Percentiles rank a stretch among this genome's conserved stretches.
These are phyloP conservation scores for Diaporthe vaccinii DNA, from an alignment of 2,329 filamentous ascomycete genomes.

Conservation along the genomic window DNA sequence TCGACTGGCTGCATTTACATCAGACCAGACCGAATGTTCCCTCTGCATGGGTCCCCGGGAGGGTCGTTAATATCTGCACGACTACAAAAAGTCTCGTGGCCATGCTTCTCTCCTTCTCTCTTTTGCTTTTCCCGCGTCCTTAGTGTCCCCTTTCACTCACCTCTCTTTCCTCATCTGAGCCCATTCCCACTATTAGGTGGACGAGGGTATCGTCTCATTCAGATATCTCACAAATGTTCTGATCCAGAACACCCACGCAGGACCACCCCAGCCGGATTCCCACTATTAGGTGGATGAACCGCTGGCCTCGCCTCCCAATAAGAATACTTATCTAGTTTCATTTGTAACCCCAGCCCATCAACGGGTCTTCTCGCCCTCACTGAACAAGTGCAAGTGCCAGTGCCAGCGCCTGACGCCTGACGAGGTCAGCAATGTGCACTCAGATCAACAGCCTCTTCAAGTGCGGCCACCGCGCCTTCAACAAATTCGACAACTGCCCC, in stretches of 20 bases:
- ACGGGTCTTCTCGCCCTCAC: neutral
- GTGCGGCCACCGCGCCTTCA: conserved; percentile 47
- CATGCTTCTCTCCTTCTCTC: conserved; percentile 6
- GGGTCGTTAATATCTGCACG: conserved; percentile 19
- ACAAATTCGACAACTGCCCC: conserved; percentile 45
- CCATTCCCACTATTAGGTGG: conserved; percentile 36
- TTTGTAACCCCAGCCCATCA: neutral
- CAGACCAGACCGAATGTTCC: conserved; percentile 25
- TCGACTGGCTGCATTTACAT: conserved; percentile 22
- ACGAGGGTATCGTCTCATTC: neutral
- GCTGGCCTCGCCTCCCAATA: neutral
- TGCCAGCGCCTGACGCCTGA: neutral
- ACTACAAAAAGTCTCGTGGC: conserved; percentile 18
- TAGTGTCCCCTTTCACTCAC: neutral
- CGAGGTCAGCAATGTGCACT: conserved; percentile 43
- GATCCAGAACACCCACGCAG: conserved; percentile 19
- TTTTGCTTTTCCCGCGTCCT: conserved; percentile 4
- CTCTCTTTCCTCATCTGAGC: conserved; percentile 19
- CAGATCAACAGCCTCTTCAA: conserved; percentile 45
- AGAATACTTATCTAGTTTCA: neutral
- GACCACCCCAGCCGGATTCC: conserved; percentile 32
- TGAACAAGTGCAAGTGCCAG: neutral
- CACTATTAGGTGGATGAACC: conserved; percentile 41
- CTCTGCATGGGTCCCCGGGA: conserved; percentile 22
- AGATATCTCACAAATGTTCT: neutral